A percentile compares a stretch with the other conserved stretches of the same genome.
phyloP scores from a whole-genome alignment of 257 asterid species.

The Capsicum pubescens region DNA sequence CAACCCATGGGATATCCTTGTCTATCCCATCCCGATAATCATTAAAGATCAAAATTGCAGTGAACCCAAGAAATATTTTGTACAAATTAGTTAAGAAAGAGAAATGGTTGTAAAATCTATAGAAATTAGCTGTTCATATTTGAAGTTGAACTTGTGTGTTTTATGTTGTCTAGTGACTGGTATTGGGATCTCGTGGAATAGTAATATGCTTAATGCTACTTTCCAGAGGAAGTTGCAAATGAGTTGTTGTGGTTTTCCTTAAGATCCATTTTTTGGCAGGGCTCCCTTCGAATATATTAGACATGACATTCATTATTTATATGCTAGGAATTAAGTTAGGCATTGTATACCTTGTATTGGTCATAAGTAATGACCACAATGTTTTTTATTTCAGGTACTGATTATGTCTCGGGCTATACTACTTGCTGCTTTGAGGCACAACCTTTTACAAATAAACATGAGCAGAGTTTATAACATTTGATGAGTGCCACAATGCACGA shows the following conservation, averaged over 20 bases:
- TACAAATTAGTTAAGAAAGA: neutral
- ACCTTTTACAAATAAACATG: slow-evolving; percentile 55
- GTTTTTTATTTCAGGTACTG: slow-evolving; percentile 68
- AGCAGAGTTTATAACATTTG: slow-evolving; percentile 76
- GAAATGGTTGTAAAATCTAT: neutral
- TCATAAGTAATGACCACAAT: neutral
- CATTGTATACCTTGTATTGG: neutral
- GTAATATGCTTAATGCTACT: neutral
- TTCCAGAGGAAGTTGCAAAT: neutral
- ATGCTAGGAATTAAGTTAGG: neutral
- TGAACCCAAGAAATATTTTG: neutral
- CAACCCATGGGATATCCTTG: neutral
- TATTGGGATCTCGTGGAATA: neutral
- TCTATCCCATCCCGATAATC: neutral
- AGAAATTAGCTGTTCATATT: neutral
- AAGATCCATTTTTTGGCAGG: neutral
- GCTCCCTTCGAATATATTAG: neutral
- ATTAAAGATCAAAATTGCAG: neutral
- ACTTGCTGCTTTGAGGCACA: slow-evolving; percentile 77
- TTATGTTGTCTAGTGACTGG: neutral
- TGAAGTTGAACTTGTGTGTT: neutral
- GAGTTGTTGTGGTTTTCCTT: neutral
- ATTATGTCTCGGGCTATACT: slow-evolving; percentile 89
- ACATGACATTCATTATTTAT: neutral
- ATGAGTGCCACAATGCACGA: slow-evolving; percentile 89